Percentiles rank a stretch among this genome's conserved stretches.
phyloP scores from a whole-genome alignment of 2,329 filamentous ascomycete genomes.

The Arthrobotrys sphaeroides region DNA sequence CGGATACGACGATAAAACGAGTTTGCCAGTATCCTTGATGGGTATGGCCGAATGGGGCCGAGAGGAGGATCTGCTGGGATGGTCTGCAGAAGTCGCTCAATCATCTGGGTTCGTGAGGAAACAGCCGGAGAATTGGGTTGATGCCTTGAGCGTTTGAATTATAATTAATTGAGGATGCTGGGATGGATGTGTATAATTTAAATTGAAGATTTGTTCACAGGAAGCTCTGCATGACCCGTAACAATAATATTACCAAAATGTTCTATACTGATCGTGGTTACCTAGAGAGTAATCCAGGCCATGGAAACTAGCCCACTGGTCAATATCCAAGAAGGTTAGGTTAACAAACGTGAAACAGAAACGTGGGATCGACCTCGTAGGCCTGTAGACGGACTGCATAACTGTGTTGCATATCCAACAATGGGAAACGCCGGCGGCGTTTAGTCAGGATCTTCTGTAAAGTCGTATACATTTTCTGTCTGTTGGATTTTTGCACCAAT shows the following conservation, averaged over 20 bases:
- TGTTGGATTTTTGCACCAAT: constrained; percentile 1
- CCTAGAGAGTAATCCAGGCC: background rate
- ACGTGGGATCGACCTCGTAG: constrained; percentile 5
- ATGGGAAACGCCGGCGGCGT: background rate
- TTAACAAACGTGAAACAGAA: constrained; percentile 9
- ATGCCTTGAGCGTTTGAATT: constrained; percentile 46
- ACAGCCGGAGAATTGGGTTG: constrained; percentile 45
- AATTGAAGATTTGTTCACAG: background rate
- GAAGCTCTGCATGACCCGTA: background rate
- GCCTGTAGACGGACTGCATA: no score
- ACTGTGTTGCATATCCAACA: constrained; percentile 12
- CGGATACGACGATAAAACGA: constrained; percentile 75
- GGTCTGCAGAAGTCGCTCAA: constrained; percentile 68
- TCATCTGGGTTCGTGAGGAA: constrained; percentile 27
- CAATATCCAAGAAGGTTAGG: no score
- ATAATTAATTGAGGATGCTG: constrained; percentile 1
- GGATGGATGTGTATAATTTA: background rate
- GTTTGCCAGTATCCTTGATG: constrained; percentile 71
- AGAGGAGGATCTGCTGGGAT: constrained; percentile 71
- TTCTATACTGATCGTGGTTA: background rate
- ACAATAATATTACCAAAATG: background rate
- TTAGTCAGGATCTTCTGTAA: background rate
- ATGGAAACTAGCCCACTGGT: background rate
- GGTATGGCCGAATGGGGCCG: constrained; percentile 74
- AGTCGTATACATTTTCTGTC: background rate